Evolutionary conservation across 2,329 filamentous ascomycete species (phyloP).

Genomic region (Diaporthe sp.): DNA sequence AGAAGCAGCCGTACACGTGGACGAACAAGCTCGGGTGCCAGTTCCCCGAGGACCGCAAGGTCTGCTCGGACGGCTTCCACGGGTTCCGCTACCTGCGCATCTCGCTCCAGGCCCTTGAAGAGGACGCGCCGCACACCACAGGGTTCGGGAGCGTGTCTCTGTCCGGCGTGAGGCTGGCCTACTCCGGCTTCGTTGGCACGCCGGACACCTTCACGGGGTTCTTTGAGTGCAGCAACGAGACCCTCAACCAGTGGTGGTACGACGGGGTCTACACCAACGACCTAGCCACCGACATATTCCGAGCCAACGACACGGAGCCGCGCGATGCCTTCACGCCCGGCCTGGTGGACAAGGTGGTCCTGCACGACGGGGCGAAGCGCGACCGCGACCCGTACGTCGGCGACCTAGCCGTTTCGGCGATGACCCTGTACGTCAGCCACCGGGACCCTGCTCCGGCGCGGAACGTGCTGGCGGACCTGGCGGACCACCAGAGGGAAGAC

Average conservation of each 20-base stretch:
- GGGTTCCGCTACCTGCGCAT: constrained; percentile 67
- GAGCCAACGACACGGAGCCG: constrained; percentile 63
- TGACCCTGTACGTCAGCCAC: constrained; percentile 64
- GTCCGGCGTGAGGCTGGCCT: constrained; percentile 56
- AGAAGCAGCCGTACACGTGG: constrained; percentile 58
- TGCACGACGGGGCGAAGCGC: constrained; percentile 65
- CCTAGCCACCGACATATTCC: constrained; percentile 61
- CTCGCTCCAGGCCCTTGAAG: constrained; percentile 57
- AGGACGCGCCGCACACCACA: constrained; percentile 60
- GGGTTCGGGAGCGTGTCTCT: constrained; percentile 59
- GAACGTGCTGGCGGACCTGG: constrained; percentile 65
- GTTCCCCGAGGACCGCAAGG: constrained; percentile 51
- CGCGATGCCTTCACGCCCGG: constrained; percentile 57
- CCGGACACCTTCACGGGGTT: constrained; percentile 63
- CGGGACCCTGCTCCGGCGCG: constrained; percentile 54
- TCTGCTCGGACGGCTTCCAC: constrained; percentile 66
- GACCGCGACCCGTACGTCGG: constrained; percentile 68
- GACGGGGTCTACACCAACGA: constrained; percentile 67
- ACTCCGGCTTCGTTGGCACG: constrained; percentile 61
- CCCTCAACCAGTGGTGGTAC: constrained; percentile 66
- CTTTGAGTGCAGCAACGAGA: constrained; percentile 65
- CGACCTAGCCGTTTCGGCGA: constrained; percentile 62
- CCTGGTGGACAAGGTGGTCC: constrained; percentile 60
- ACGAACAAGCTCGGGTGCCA: constrained; percentile 59
- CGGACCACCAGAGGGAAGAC: constrained; percentile 61